Conservation (phyloP, 75 land plant species). For the Cupressus sempervirens region DNA sequence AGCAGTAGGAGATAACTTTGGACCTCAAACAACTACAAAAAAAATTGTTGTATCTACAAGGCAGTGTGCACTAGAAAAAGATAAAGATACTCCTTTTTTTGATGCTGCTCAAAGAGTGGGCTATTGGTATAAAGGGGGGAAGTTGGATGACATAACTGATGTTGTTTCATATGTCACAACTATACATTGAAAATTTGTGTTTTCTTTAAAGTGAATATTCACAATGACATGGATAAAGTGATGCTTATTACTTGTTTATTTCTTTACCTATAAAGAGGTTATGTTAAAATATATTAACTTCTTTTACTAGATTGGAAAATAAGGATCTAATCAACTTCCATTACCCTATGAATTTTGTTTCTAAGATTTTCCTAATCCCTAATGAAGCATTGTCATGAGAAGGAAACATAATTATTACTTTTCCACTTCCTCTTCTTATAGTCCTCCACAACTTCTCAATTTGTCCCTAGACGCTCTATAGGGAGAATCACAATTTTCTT, state of each 20-base stretch:
- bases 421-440: too few relatives aligned
- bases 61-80: conserved; percentile 28
- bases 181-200: neutral
- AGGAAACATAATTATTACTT: too few relatives aligned
- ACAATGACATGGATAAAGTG: neutral
- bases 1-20: conserved; percentile 11
- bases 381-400: too few relatives aligned
- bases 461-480: too few relatives aligned
- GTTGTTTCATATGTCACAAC: conserved; percentile 29
- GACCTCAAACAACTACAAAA: conserved; percentile 39
- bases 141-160: conserved; percentile 57
- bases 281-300: too few relatives aligned
- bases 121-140: conserved; percentile 41
- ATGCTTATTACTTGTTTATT: neutral
- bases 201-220: neutral
- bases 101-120: conserved; percentile 38
- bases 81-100: conserved; percentile 37
- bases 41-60: conserved; percentile 34
- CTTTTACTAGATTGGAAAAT: too few relatives aligned
- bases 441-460: too few relatives aligned
- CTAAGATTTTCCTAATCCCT: too few relatives aligned
- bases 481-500: too few relatives aligned
- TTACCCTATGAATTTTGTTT: too few relatives aligned
- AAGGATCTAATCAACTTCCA: too few relatives aligned
- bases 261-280: too few relatives aligned